Conservation (phyloP, 352 stramenopile species). For the Phytophthora niederhauseri region DNA sequence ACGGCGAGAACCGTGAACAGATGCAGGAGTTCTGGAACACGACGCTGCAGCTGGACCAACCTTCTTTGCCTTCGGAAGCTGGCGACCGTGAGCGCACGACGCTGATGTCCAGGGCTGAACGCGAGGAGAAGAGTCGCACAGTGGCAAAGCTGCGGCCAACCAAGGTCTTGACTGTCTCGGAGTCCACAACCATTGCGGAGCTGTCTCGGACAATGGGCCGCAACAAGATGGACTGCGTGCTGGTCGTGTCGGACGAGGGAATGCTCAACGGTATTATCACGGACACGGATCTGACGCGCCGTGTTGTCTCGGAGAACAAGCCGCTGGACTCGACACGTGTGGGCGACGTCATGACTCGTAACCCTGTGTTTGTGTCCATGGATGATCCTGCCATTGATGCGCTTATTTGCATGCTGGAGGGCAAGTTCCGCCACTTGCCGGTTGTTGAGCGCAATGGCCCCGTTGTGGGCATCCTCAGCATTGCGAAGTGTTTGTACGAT, state of each 20-base stretch:
- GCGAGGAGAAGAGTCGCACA: slow-evolving; percentile 77
- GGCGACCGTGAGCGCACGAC: slow-evolving; percentile 59
- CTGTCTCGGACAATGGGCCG: slow-evolving; percentile 89
- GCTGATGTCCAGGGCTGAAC: slow-evolving; percentile 57
- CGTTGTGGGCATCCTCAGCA: slow-evolving; percentile 97
- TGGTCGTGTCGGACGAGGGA: slow-evolving; percentile 92
- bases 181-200: slow-evolving; percentile 85
- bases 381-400: slow-evolving; percentile 87
- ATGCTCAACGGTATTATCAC: slow-evolving; percentile 96
- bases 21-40: slow-evolving; percentile 93
- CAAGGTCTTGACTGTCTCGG: slow-evolving; percentile 90
- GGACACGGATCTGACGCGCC: slow-evolving; percentile 89
- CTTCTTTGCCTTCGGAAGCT: slow-evolving; percentile 40
- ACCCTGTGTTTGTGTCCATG: slow-evolving; percentile 85
- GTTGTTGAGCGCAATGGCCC: slow-evolving; percentile 80
- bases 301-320: slow-evolving; percentile 82
- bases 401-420: slow-evolving; percentile 87
- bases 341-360: slow-evolving; percentile 82
- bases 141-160: slow-evolving; percentile 82
- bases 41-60: slow-evolving; percentile 80
- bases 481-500: slow-evolving; percentile 99
- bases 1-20: slow-evolving; percentile 86
- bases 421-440: slow-evolving; percentile 88
- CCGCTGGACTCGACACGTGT: slow-evolving; percentile 73
- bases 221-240: slow-evolving; percentile 92